Base-by-base conservation (phyloP, 176 grass and related monocot species). In the Ananas comosus region DNA sequence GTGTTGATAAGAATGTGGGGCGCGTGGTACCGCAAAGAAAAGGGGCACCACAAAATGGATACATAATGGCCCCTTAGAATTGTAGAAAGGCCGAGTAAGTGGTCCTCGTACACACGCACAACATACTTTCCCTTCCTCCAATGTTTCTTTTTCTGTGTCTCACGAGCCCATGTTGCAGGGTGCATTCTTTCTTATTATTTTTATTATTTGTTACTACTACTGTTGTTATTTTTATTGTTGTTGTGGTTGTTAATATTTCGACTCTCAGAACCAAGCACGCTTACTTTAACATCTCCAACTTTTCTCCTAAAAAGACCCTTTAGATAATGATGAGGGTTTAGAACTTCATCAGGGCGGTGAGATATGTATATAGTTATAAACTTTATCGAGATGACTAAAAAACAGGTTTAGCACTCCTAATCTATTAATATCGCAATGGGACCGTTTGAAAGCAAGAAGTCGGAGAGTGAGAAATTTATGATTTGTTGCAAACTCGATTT, bases 31-130 rank as follows among this genome's bases (percentile, higher is more conserved):
- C 13, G 7, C 54, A 59, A 19, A 59, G 54, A 59, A 59, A 18
- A 18, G 54, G 54, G 68, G 3, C 68, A 53, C 27, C 63, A 76
- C 82, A 50, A 66, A 57, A 28, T 68, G 22, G 9, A 13, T 13
- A 13, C 12, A 13, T n/a, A 25, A 12, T 13, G 25, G 13, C 4
- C 64, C 64, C 21, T 18, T 27, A 68, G 17, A 16, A 17, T 11
- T 14, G 4, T 27, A 13, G 53, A 9, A 4, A 17, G 21, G 3
- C 21, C 17, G n/a, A n/a, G 56, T 42, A 42, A 61, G 17, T 61
- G 56, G 56, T 61, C 56, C 65, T 49, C 48, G 65, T 68, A 49
- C 65, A 33, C 51, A 22, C 21, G 68, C 33, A 27, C 68, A 49
- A 23, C 33, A 49, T 71, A 18, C 13, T 48, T 51, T 16, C 16